A percentile compares a stretch with the other conserved stretches of the same genome.
Evolutionary conservation across 306 rosid genomes (phyloP).

Genomic region (Medicago arabica): DNA sequence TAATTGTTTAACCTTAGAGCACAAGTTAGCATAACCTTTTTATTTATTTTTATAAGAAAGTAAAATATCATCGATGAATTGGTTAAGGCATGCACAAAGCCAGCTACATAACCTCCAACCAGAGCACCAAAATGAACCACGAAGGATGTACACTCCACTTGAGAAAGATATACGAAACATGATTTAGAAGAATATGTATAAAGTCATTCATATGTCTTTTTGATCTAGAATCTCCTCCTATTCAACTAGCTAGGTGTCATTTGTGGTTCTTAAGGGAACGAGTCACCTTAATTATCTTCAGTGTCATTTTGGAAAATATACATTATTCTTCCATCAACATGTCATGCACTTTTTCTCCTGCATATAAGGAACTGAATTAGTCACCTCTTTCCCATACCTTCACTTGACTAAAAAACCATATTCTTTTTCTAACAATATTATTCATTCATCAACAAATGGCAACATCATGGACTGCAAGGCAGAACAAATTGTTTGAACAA

Average conservation of each 20-base stretch:
- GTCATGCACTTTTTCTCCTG: constrained; percentile 45
- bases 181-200: constrained; percentile 49
- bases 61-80: too few relatives aligned
- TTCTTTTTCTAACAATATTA: background rate
- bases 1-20: too few relatives aligned
- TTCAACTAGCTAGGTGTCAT: constrained; percentile 49
- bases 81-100: too few relatives aligned
- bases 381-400: constrained; percentile 49
- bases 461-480: constrained; percentile 72
- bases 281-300: constrained; percentile 53
- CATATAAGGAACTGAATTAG: constrained; percentile 64
- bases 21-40: too few relatives aligned
- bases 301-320: constrained; percentile 56
- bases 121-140: too few relatives aligned
- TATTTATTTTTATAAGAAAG: too few relatives aligned
- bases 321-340: background rate
- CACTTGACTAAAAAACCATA: constrained; percentile 23
- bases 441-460: constrained; percentile 49
- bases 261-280: constrained; percentile 58
- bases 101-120: too few relatives aligned
- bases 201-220: constrained; percentile 35
- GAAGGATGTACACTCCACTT: too few relatives aligned
- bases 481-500: constrained; percentile 72
- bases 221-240: constrained; percentile 53
- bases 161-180: background rate